These are phyloP conservation scores for Dalbergia oliveri DNA, from an alignment of 306 rosid genomes.

Conservation along the genomic window DNA sequence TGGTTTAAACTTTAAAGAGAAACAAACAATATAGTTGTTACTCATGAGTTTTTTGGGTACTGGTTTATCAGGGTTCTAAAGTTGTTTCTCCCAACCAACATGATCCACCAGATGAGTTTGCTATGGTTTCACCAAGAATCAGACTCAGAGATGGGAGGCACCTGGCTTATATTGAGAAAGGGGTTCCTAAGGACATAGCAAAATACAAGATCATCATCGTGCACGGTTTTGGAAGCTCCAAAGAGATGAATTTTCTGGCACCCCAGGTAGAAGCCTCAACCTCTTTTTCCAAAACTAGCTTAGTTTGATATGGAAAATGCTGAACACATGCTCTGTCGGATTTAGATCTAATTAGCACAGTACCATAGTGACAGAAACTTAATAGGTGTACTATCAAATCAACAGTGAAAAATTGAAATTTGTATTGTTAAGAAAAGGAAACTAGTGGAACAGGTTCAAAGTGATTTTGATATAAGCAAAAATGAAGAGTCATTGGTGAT, in stretches of 20 bases:
- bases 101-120: constrained; percentile 50
- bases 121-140: constrained; percentile 62
- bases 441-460: constrained; percentile 1
- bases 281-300: constrained; percentile 5
- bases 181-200: constrained; percentile 65
- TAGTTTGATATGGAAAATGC: neutral
- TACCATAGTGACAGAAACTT: neutral
- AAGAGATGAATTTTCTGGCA: constrained; percentile 64
- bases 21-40: constrained; percentile 50
- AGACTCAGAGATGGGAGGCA: constrained; percentile 75
- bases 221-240: constrained; percentile 76
- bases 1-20: constrained; percentile 47
- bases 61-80: constrained; percentile 65
- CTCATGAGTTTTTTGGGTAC: constrained; percentile 59
- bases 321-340: neutral
- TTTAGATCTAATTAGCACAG: constrained; percentile 22
- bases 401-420: constrained; percentile 19
- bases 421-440: neutral
- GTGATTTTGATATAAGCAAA: neutral
- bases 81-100: constrained; percentile 57
- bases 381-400: neutral
- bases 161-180: constrained; percentile 68
- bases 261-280: constrained; percentile 44
- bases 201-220: constrained; percentile 60
- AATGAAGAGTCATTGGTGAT: neutral